phyloP scores from a whole-genome alignment of 805 yeast genomes.

The Saturnispora besseyi region DNA sequence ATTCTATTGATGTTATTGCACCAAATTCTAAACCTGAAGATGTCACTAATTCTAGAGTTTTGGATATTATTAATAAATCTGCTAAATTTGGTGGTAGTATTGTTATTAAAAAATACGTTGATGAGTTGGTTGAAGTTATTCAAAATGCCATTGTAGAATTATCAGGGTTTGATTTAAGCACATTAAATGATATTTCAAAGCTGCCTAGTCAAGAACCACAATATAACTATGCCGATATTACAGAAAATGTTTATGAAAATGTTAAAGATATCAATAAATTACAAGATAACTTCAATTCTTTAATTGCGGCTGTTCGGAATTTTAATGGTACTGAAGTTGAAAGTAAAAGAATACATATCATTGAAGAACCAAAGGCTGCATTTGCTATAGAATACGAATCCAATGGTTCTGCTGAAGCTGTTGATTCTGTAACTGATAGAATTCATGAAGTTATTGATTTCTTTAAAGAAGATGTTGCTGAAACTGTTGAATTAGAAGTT shows the following conservation, averaged over 20 bases:
- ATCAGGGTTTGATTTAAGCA: slow-evolving; percentile 19
- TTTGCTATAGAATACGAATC: slow-evolving; percentile 19
- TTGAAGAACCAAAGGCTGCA: slow-evolving; percentile 5
- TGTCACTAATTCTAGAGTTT: slow-evolving; percentile 52
- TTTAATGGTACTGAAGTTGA: background rate
- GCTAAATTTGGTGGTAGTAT: slow-evolving; percentile 34
- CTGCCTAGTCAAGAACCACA: slow-evolving; percentile 20
- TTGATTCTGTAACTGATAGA: slow-evolving; percentile 13
- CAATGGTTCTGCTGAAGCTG: slow-evolving; percentile 13
- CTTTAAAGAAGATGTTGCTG: slow-evolving; percentile 12
- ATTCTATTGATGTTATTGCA: slow-evolving; percentile 16
- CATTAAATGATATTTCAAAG: slow-evolving; percentile 25
- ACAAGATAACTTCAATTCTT: slow-evolving; percentile 16
- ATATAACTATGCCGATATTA: slow-evolving; percentile 13
- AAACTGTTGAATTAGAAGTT: slow-evolving; percentile 12
- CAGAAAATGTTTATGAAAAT: slow-evolving; percentile 15
- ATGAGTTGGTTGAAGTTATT: slow-evolving; percentile 51
- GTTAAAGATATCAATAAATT: slow-evolving; percentile 20
- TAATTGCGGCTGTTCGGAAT: slow-evolving; percentile 1
- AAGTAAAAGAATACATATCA: background rate
- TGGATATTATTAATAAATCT: slow-evolving; percentile 37
- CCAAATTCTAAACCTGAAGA: slow-evolving; percentile 26
- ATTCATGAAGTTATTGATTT: slow-evolving; percentile 12
- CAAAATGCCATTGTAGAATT: slow-evolving; percentile 29
- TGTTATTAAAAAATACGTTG: slow-evolving; percentile 45